Base-by-base conservation (phyloP, 1,139 yeast genomes). In the Hanseniaspora uvarum region DNA sequence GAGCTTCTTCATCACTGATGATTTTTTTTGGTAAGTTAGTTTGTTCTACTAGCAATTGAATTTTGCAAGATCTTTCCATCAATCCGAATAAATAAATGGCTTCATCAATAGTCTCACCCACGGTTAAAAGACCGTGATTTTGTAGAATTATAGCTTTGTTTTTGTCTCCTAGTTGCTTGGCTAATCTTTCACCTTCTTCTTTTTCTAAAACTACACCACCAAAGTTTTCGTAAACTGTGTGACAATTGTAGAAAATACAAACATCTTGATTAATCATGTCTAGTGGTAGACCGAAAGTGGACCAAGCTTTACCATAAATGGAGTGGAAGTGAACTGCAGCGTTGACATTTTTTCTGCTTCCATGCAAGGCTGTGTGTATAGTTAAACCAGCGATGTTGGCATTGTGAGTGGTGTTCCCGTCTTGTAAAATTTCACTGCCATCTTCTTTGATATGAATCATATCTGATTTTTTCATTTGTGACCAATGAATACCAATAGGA, bases 291-390 rank as follows among this genome's bases (percentile, higher is more conserved):
- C 86, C 88, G 61, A 83, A 78, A 0, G 83, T 74, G 19, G 84
- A 76, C 70, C 78, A 83, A 0, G 92, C 83, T 65, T 81, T 82
- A 53, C 92, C 92, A 62, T 79, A 76, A 34, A 74, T 69, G 11
- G 87, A 80, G 61, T 83, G 92, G 19, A 86, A 75, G 66, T 83
- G 92, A 62, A 88, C 81, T 1, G 89, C 89, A 23, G 89, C 88
- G 60, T 78, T 72, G 21, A 83, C 81, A 60, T 83, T 86, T 1
- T 87, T 87, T 56, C 89, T 74, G 8, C 85, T 82, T 62, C 74
- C 74, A 68, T 83, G 92, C 37, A 83, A 65, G 11, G 86, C 86
- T 1, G 83, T 76, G 63, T 83, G 92, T 66, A 83, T 83, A 55
- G 79, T 77, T 69, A 83, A 83, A 0, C 92, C 92, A 1, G 92